Evolutionary conservation across 176 grass and related monocot genomes (phyloP), one percentile per base, ranked within the genome.

Genomic region (Phoenix roebelenii): DNA sequence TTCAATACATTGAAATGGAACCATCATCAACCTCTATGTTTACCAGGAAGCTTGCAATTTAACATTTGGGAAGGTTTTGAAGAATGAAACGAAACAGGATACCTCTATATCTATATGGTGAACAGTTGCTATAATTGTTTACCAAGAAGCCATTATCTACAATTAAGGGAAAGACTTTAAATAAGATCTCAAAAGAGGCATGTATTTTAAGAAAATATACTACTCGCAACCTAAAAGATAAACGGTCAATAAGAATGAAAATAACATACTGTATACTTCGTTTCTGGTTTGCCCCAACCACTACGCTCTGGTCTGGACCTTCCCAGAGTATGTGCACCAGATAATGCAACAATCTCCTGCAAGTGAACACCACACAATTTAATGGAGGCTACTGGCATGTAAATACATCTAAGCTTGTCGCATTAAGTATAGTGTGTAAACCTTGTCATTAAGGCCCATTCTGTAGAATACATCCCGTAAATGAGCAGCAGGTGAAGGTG

Each of bases 231-330:
- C 6, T 35, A 10, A 1, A 44, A 44, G 1, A 12, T 22, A 68
- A 59, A 61, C n/a, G 50, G 2, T 26, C 19, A 67, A 56, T 75
- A 50, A 79, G 82, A 73, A 25, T 49, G 54, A 65, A 55, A 68
- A 72, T 22, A 74, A 78, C 84, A 71, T 93, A 98, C 84, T 4
- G 88, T 98, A 76, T 92, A 98, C 60, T 86, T 93, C 15, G 94
- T 92, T 77, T 92, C 94, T 72, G 94, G 82, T 76, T 98, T 98
- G 22, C 88, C 94, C 94, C 94, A 98, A 52, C 94, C 94, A 57
- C 94, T 98, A 22, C 94, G 79, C 20, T 98, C 94, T 58, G 85
- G 84, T 67, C 88, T 85, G 10, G 88, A 78, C 57, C 94, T 88
- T 65, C 94, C 94, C 59, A 98, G 82, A 72, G 94, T 93, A 88